Evolutionary conservation across 768 basidiomycete species (phyloP), one percentile per base, ranked within the genome.

Genomic region (Holtermannia corniformis): DNA sequence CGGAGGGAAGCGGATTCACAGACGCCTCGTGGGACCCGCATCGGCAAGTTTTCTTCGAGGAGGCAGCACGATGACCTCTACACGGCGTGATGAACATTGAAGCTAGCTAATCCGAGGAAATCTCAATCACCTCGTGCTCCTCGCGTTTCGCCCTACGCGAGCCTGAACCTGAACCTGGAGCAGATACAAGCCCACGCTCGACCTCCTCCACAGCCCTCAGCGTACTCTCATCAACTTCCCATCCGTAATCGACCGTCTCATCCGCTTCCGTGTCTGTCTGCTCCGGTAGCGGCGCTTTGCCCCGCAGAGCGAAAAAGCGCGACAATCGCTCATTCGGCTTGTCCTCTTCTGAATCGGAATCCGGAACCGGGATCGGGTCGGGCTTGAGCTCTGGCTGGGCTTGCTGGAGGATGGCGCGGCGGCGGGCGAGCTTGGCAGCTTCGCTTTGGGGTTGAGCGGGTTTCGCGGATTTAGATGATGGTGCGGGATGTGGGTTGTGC

Each of bases 121-220:
- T 37, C 32, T 37, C 32, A 37, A 37, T 37, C 16, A 37, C 32
- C 32, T 37, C 32, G 10, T 16, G 32, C 32, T 37, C 32, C 10
- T 16, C 32, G 16, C 32, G 7, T 16, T 37, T 37, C 32, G 10
- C 10, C 32, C 16, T 16, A 7, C 32, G 16, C 32, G 32, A 37
- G 32, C 32, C 7, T 7, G 10, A 37, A 37, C 10, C 32, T n/a
- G n/a, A n/a, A n/a, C n/a, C n/a, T n/a, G n/a, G n/a, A n/a, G n/a
- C n/a, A n/a, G n/a, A n/a, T n/a, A n/a, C n/a, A n/a, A n/a, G n/a
- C n/a, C n/a, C n/a, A n/a, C 32, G 32, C 46, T 54, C 55, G 3
- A 50, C 59, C n/a, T 54, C 56, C 21, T 56, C 53, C 13, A 57
- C 50, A n/a, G 55, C 51, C 25, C 57, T 32, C 1, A 60, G 27